phyloP scores from a whole-genome alignment of 139 green algal genomes.

The Astrephomene gubernaculifera region DNA sequence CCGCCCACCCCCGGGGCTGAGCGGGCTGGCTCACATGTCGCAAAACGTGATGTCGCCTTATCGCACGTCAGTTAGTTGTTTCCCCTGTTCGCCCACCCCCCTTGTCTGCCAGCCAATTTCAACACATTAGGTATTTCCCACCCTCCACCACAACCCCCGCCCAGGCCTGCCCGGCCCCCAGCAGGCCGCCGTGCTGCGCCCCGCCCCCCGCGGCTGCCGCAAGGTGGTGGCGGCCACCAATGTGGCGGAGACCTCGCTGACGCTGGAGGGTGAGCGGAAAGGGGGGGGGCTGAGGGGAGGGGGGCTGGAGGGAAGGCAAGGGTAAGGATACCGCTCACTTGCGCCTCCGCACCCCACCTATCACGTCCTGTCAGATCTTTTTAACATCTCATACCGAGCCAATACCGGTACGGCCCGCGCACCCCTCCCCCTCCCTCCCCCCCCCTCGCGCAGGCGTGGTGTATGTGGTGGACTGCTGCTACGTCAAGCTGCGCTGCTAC shows the following conservation, averaged over 20 bases:
- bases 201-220: conserved; percentile 73
- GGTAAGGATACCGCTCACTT: too few relatives aligned
- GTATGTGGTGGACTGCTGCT: conserved; percentile 81
- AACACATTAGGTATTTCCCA: neutral
- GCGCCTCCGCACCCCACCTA: too few relatives aligned
- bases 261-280: conserved; percentile 70
- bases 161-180: conserved; percentile 78
- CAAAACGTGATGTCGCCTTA: too few relatives aligned
- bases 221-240: conserved; percentile 93
- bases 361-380: too few relatives aligned
- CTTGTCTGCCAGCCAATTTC: too few relatives aligned
- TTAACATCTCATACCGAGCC: too few relatives aligned
- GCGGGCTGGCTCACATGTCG: too few relatives aligned
- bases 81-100: neutral
- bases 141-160: neutral
- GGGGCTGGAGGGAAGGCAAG: too few relatives aligned
- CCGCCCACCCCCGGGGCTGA: too few relatives aligned
- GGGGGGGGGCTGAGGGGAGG: neutral
- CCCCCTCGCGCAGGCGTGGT: conserved; percentile 26
- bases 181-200: conserved; percentile 78
- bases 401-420: too few relatives aligned
- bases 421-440: neutral
- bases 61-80: too few relatives aligned
- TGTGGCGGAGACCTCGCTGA: conserved; percentile 86
- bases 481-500: conserved; percentile 84